These are phyloP conservation scores for Epichloe glyceriae DNA, from an alignment of 2,329 filamentous ascomycete genomes.

Conservation along the genomic window DNA sequence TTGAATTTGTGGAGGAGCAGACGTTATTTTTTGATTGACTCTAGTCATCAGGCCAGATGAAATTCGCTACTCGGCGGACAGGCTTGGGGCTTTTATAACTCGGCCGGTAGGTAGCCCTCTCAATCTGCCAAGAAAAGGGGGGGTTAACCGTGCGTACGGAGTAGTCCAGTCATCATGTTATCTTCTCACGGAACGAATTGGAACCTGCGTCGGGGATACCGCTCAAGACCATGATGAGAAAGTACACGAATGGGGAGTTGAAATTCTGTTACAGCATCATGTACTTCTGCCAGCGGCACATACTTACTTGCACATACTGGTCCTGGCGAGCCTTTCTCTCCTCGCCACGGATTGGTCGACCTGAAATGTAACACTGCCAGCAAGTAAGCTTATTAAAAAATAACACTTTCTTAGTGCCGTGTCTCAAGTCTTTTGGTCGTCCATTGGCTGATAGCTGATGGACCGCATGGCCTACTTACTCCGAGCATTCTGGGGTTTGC, in stretches of 20 bases:
- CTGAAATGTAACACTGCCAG: not conserved
- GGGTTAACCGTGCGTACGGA: not conserved
- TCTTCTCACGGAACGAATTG: constrained; percentile 1
- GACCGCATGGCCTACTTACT: constrained; percentile 3
- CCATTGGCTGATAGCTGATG: not conserved
- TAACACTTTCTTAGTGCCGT: not conserved
- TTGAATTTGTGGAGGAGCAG: not conserved
- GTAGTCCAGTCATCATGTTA: not conserved
- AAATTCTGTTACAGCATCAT: not conserved
- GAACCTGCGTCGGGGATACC: not conserved
- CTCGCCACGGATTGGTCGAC: not conserved
- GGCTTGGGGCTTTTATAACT: not conserved
- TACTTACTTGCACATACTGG: not conserved
- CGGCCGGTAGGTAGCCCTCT: not conserved
- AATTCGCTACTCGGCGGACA: not conserved
- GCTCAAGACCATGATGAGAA: not conserved
- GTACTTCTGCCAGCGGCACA: not conserved
- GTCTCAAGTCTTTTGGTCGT: not conserved
- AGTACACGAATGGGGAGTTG: not conserved
- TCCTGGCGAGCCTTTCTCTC: not conserved
- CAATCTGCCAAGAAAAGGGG: not conserved
- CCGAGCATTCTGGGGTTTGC: constrained; percentile 2
- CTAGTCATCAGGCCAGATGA: not conserved
- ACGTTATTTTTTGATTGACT: not conserved
- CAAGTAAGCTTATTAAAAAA: constrained; percentile 6